Base-by-base conservation (phyloP, 805 yeast genomes). In the Metschnikowia dekortorum region DNA sequence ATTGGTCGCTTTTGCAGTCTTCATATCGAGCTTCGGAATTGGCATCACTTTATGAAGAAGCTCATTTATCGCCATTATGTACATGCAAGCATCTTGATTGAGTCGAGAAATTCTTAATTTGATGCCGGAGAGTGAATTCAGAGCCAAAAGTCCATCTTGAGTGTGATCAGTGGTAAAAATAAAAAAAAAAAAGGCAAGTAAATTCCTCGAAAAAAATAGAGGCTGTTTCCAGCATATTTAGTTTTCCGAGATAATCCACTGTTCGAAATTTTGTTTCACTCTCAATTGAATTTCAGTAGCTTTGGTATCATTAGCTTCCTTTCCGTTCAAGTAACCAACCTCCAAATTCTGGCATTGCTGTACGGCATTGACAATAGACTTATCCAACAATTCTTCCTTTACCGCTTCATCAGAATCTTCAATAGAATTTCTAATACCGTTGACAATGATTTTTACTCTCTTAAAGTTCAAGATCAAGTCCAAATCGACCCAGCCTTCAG, bases 401-500 rank as follows among this genome's bases (percentile, higher is more conserved):
- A 22, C 22, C 8, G 44, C 61, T 42, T 58, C 57, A 34, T 56
- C 61, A 10, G 55, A 40, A 33, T 60, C 60, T 44, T 69, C 71
- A 41, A 66, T 57, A 32, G 66, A 54, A 50, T 66, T 70, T 50
- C 63, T 68, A 51, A 73, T 68, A 10, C 75, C 73, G 50, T 70
- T 70, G 51, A 73, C 61, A 51, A 73, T 73, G 51, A 81, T 78
- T 63, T 83, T 80, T 58, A 92, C 83, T 62, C 97, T 81, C 72
- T 85, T 82, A 68, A 90, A 90, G 52, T 76, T 72, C 52, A 89
- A 82, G 55, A 89, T 76, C 50, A 81, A 75, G 6, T 67, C 62
- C 51, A 89, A 67, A 33, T 84, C 81, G 48, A 90, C 77, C 76
- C 84, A 84, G 28, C 97, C 97, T 52, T 81, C 75, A 43, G 78